Base-by-base conservation (phyloP, 371 early-diverging fungal species). In the Zychaea mexicana region DNA sequence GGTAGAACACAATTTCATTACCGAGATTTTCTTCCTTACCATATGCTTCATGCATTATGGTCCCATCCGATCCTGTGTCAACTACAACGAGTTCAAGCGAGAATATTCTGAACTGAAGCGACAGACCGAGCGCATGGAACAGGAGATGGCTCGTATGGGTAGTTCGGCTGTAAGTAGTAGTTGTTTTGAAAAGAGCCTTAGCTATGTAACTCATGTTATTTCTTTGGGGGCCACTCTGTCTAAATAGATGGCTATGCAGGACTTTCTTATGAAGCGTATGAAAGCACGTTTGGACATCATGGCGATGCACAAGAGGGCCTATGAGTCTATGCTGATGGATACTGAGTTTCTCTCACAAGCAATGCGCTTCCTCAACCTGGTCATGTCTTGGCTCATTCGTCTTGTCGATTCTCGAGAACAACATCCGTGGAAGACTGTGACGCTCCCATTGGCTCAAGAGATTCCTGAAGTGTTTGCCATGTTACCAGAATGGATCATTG, bases 401-500 rank as follows among this genome's bases (percentile, higher is more conserved):
- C 46, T 87, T 26, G 84, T 86, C 0, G 86, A 87, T 63, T 86
- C 87, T 10, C 70, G 67, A 1, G 72, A 76, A 17, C 61, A 75
- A 21, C 83, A 88, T 66, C 91, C 90, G 9, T 79, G 76, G 66
- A 62, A 72, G 54, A 76, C 80, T 24, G 72, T 90, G 21, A 71
- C 69, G 10, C 66, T 87, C 12, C 89, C 90, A 2, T 66, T 89
- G 6, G 86, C 89, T 6, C 61, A 67, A 2, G 63, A 76, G 2
- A 79, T 88, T 0, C 85, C 88, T 0, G 72, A 81, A 7, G 60
- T 62, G 12, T 94, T 94, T 83, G 79, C 88, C 3, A 90, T 90
- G 78, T 81, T 97, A 6, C 98, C 98, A 13, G 97, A 98, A 72
- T 97, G 91, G 78, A 87, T 97, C 32, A 70, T 98, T 36, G 96